Conservation (phyloP, 768 basidiomycete genomes). For the Gloeostereum incarnatum region DNA sequence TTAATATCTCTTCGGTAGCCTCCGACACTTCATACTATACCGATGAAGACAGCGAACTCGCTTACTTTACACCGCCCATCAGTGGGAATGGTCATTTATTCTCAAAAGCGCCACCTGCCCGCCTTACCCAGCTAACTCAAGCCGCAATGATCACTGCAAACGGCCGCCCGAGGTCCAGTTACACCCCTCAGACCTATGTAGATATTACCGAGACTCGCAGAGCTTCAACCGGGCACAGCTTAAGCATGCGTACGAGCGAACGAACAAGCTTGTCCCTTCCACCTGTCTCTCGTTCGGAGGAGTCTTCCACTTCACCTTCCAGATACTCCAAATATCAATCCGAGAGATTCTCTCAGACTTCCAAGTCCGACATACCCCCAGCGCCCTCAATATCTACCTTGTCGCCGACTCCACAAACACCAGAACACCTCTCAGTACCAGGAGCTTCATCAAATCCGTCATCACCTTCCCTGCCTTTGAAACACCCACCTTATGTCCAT, state of each 20-base stretch:
- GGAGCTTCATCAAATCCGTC: constrained; percentile 11
- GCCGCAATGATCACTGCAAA: not conserved
- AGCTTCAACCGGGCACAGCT: constrained; percentile 3
- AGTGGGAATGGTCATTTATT: not conserved
- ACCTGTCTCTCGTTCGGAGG: constrained; percentile 2
- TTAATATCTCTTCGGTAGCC: constrained; percentile 10
- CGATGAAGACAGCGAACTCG: constrained; percentile 9
- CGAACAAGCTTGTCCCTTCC: too few relatives aligned
- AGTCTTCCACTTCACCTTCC: constrained; percentile 6
- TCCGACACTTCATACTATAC: constrained; percentile 14
- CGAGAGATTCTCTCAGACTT: constrained; percentile 9
- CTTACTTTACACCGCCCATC: constrained; percentile 2
- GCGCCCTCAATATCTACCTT: constrained; percentile 9
- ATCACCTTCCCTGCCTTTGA: constrained; percentile 22
- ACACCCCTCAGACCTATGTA: not conserved
- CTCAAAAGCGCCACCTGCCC: too few relatives aligned
- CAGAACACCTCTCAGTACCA: constrained; percentile 12
- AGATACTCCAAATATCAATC: constrained; percentile 13
- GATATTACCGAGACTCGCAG: constrained; percentile 5
- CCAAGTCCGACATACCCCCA: constrained; percentile 1
- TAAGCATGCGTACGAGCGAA: not conserved
- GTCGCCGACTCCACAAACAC: constrained; percentile 10
- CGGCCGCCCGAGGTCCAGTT: not conserved
- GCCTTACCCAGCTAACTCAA: too few relatives aligned
- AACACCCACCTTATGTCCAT: constrained; percentile 21